A percentile compares a stretch with the other conserved stretches of the same genome.
phyloP scores from a whole-genome alignment of 805 yeast species.

The Candida verbasci region DNA sequence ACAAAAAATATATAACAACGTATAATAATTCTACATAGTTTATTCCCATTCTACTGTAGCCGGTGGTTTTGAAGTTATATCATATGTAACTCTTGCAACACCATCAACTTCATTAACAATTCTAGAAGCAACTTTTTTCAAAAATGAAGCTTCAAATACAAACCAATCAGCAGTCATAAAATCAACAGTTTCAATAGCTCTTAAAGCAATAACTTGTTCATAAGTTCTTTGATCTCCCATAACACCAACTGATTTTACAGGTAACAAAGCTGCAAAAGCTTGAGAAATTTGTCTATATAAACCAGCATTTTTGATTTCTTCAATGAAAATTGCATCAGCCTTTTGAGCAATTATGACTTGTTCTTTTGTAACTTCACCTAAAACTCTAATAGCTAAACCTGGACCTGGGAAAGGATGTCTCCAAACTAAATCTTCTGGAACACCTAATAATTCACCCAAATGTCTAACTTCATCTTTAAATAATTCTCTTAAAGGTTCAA shows the following conservation, averaged over 20 bases:
- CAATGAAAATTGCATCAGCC: slow-evolving; percentile 94
- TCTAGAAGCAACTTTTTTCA: slow-evolving; percentile 90
- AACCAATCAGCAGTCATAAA: slow-evolving; percentile 99
- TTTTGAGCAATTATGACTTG: slow-evolving; percentile 97
- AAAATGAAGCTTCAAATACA: slow-evolving; percentile 85
- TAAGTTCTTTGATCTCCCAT: slow-evolving; percentile 99
- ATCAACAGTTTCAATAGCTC: slow-evolving; percentile 97
- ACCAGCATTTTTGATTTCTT: slow-evolving; percentile 92
- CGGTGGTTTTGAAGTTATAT: slow-evolving; percentile 98
- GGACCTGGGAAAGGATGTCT: slow-evolving; percentile 99
- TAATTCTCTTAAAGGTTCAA: slow-evolving; percentile 97
- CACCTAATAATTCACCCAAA: slow-evolving; percentile 90
- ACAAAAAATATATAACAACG: slow-evolving; percentile 14
- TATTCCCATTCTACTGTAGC: slow-evolving; percentile 99
- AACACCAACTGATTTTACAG: slow-evolving; percentile 98
- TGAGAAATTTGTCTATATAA: slow-evolving; percentile 90
- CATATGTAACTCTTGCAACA: slow-evolving; percentile 98
- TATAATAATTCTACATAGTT: not conserved
- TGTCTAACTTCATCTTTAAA: slow-evolving; percentile 99
- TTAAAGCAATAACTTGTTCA: slow-evolving; percentile 97
- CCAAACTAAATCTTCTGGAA: slow-evolving; percentile 97
- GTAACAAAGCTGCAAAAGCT: slow-evolving; percentile 95
- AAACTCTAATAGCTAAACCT: slow-evolving; percentile 96
- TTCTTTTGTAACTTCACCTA: slow-evolving; percentile 91
- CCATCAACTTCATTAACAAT: slow-evolving; percentile 98